A percentile compares a stretch with the other conserved stretches of the same genome.
Evolutionary conservation across 2,329 filamentous ascomycete species (phyloP).

Genomic region (Penicillium sclerotiorum): DNA sequence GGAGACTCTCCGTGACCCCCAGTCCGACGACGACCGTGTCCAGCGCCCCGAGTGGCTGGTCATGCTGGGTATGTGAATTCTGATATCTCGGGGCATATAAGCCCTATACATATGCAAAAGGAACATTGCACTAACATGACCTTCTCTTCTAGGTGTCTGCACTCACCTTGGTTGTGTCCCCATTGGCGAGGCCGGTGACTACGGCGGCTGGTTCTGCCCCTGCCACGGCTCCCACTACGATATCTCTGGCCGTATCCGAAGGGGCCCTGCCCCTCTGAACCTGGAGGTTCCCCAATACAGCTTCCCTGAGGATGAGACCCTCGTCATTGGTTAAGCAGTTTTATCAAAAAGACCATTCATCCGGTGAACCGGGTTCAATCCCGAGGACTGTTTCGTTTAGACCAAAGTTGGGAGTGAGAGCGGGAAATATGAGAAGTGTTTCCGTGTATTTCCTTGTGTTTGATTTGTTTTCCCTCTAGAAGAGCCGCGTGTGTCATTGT

Average conservation of each 20-base stretch:
- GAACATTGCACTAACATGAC: neutral
- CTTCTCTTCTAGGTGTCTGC: conserved; percentile 73
- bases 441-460: conserved; percentile 29
- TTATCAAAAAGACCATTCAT: neutral
- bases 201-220: conserved; percentile 98
- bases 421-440: conserved; percentile 21
- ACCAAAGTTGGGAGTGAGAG: conserved; percentile 16
- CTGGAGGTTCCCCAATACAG: conserved; percentile 91
- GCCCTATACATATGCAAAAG: neutral
- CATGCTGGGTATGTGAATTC: conserved; percentile 99
- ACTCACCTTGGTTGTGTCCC: conserved; percentile 99
- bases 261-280: conserved; percentile 95
- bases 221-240: conserved; percentile 99
- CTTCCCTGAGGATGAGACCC: conserved; percentile 84
- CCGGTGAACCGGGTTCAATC: neutral
- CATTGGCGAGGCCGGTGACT: conserved; percentile 98
- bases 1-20: conserved; percentile 82
- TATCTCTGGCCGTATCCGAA: conserved; percentile 97
- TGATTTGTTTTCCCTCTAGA: conserved; percentile 32
- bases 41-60: conserved; percentile 99
- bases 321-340: conserved; percentile 83
- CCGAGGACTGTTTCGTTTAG: conserved; percentile 20
- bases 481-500: conserved; percentile 37
- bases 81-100: neutral
- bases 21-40: conserved; percentile 87